These are phyloP conservation scores for Fusarium clavum DNA, from an alignment of 2,329 filamentous ascomycete genomes.

Conservation along the genomic window DNA sequence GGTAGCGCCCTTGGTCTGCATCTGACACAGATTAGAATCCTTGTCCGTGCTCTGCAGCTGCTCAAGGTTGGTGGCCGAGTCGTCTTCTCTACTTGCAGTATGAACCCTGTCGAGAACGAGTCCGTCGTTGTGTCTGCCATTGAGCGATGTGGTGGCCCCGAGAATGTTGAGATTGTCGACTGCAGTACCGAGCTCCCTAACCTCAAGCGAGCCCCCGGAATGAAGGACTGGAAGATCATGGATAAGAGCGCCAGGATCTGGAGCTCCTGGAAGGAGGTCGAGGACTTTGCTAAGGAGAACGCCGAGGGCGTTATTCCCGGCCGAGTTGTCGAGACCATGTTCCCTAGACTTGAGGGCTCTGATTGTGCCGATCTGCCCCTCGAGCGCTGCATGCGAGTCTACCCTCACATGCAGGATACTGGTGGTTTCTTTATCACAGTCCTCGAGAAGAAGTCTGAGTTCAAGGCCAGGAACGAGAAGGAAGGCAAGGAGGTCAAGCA, in stretches of 20 bases:
- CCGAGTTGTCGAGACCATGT: slow-evolving; percentile 84
- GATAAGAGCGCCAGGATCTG: slow-evolving; percentile 85
- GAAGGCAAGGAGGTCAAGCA: slow-evolving; percentile 49
- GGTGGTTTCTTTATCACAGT: slow-evolving; percentile 98
- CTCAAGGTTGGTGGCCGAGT: slow-evolving; percentile 94
- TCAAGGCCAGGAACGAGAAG: slow-evolving; percentile 79
- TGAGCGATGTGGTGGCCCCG: slow-evolving; percentile 84
- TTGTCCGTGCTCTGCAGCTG: slow-evolving; percentile 93
- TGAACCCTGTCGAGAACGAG: slow-evolving; percentile 99
- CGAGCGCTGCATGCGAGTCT: slow-evolving; percentile 92
- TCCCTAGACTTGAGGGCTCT: slow-evolving; percentile 69
- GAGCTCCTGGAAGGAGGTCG: slow-evolving; percentile 84
- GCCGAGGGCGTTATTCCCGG: slow-evolving; percentile 67
- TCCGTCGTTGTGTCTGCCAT: slow-evolving; percentile 90
- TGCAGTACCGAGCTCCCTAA: slow-evolving; percentile 81
- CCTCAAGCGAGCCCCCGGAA: slow-evolving; percentile 79
- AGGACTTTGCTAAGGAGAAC: slow-evolving; percentile 72
- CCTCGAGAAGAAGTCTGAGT: slow-evolving; percentile 89
- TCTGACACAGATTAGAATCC: slow-evolving; percentile 86
- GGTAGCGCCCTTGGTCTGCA: slow-evolving; percentile 89
- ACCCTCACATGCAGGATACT: slow-evolving; percentile 95
- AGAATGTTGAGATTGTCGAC: slow-evolving; percentile 86
- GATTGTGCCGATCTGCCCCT: slow-evolving; percentile 76
- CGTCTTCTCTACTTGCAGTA: slow-evolving; percentile 98
- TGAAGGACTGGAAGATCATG: slow-evolving; percentile 90